Conservation (phyloP, 192 early-diverging fungal species). For the Polychytrium aggregatum region DNA sequence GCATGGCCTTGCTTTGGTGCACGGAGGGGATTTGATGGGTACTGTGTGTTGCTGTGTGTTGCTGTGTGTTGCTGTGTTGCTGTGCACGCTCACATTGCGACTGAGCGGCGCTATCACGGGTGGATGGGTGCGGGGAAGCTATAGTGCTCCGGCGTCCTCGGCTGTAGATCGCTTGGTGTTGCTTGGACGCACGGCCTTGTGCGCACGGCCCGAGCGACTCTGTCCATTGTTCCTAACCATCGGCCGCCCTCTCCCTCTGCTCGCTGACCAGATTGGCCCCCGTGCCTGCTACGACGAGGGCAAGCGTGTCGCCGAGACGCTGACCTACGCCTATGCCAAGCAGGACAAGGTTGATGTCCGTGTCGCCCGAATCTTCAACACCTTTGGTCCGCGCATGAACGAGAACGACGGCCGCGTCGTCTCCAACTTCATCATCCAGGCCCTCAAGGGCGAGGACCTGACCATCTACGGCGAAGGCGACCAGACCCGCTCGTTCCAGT, state of each 20-base stretch:
- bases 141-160: too few relatives aligned
- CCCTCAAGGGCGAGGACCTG: constrained; percentile 57
- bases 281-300: constrained; percentile 82
- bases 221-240: too few relatives aligned
- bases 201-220: too few relatives aligned
- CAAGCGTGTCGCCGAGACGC: constrained; percentile 73
- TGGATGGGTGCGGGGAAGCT: too few relatives aligned
- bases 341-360: constrained; percentile 66
- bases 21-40: too few relatives aligned
- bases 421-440: constrained; percentile 79
- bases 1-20: too few relatives aligned
- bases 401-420: constrained; percentile 74
- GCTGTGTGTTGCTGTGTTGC: not conserved
- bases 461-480: constrained; percentile 72
- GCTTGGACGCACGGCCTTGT: too few relatives aligned
- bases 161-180: too few relatives aligned
- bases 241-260: too few relatives aligned
- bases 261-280: constrained; percentile 56
- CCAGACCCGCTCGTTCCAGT: constrained; percentile 77
- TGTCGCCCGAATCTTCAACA: constrained; percentile 71
- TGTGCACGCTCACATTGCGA: too few relatives aligned
- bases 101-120: too few relatives aligned
- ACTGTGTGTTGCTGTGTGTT: not conserved
- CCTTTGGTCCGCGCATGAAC: constrained; percentile 76
- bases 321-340: constrained; percentile 65